Base-by-base conservation (phyloP, 768 basidiomycete species). In the Nidularia sp. region DNA sequence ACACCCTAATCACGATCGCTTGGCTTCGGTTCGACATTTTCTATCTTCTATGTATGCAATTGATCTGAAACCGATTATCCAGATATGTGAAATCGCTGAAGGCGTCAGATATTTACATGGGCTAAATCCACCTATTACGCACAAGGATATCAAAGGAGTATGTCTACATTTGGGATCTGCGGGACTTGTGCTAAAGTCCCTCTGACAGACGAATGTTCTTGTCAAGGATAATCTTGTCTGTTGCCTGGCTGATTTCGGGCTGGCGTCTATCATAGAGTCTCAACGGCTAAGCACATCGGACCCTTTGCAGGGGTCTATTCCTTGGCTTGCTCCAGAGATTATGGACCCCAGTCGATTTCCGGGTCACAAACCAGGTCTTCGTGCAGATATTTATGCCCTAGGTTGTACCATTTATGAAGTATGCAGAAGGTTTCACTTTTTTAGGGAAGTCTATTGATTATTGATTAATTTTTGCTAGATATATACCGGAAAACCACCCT, bases 81-180 rank as follows among this genome's bases (percentile, higher is more conserved):
- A 68, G 66, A 60, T 62, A 8, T 51, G 51, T 34, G 59, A 76
- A 48, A 63, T 72, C 33, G 69, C 68, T 1, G 64, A 51, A 13
- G 75, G 72, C 25, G 51, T 75, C 15, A 60, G 62, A 42, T 73
- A 76, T 48, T 53, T 76, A 33, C 75, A 76, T 47, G 55, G 51
- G 13, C 66, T 67, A 50, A 57, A 64, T 48, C 75, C 75, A 15
- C 73, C 70, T 4, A 63, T 76, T n/a, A 60, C 68, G 22, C 75
- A 76, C 33, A 70, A 69, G 41, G 75, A 76, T 51, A 61, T 76
- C 45, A 74, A 73, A 60, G 66, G 70, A 5, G 73, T 74, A 57
- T 42, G 68, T 32, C n/a, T 34, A 4, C 25, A 15, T n/a, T 12
- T 4, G 7, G 18, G 10, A 31, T 34, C 18, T 29, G 31, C 42